Conservation (phyloP, 345 rosid genomes). For the Lepidium africanum region DNA sequence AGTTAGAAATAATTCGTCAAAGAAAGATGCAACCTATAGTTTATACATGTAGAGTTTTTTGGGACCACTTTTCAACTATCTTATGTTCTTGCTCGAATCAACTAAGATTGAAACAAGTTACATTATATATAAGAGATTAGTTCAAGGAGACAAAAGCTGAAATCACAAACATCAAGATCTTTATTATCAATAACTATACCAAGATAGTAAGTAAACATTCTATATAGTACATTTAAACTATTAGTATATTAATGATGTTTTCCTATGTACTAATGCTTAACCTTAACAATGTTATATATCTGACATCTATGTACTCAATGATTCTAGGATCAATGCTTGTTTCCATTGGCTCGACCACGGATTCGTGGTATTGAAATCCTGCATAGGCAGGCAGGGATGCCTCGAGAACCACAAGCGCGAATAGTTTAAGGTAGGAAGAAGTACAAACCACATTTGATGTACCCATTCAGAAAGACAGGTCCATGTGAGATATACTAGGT, state of each 20-base stretch:
- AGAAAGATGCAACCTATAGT: constrained; percentile 22
- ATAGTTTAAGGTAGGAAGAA: constrained; percentile 29
- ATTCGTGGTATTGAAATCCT: constrained; percentile 48
- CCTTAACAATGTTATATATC: constrained; percentile 33
- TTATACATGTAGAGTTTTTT: constrained; percentile 25
- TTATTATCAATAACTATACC: constrained; percentile 22
- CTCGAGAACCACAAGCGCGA: constrained; percentile 30
- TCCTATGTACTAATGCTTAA: constrained; percentile 15
- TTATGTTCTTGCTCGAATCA: constrained; percentile 20
- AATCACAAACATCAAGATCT: constrained; percentile 27
- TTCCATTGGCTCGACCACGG: constrained; percentile 47
- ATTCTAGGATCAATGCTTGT: constrained; percentile 34
- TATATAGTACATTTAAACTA: constrained; percentile 14
- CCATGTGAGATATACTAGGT: constrained; percentile 42
- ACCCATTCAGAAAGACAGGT: constrained; percentile 35
- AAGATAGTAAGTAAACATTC: constrained; percentile 22
- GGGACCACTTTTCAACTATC: constrained; percentile 35
- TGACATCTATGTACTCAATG: constrained; percentile 18
- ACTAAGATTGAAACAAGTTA: not conserved
- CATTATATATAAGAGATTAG: constrained; percentile 13
- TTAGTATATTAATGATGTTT: constrained; percentile 23
- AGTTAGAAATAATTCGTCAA: constrained; percentile 3
- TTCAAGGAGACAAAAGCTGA: constrained; percentile 36
- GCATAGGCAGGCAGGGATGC: constrained; percentile 22
- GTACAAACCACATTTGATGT: constrained; percentile 32